Percentiles rank a stretch among this genome's conserved stretches.
These are phyloP conservation scores for Lactarius akahatsu DNA, from an alignment of 768 basidiomycete genomes.

Conservation along the genomic window DNA sequence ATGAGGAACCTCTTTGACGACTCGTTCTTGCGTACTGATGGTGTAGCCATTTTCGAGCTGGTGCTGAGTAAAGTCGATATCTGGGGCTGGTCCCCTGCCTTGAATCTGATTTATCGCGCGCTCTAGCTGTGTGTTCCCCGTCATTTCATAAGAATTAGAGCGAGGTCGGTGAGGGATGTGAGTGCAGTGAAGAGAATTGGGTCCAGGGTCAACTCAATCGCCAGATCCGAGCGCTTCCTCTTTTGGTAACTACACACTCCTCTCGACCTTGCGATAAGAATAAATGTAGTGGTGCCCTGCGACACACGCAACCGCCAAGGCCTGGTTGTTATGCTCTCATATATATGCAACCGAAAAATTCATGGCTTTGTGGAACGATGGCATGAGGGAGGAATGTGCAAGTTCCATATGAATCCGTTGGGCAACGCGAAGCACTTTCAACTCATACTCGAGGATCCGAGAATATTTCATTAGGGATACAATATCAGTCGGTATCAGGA, in stretches of 20 bases:
- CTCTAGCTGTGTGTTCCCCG: conserved; percentile 50
- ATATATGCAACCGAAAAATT: no score
- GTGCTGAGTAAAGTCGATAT: conserved; percentile 91
- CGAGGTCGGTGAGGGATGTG: neutral
- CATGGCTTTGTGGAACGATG: no score
- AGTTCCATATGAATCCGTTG: no score
- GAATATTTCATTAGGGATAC: no score
- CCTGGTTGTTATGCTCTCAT: no score
- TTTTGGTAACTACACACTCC: neutral
- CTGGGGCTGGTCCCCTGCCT: conserved; percentile 49
- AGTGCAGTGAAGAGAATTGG: neutral
- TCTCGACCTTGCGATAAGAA: no score
- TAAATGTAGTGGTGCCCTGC: no score
- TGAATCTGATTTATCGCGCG: conserved; percentile 67
- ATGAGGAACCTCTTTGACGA: conserved; percentile 84
- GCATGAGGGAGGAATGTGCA: no score
- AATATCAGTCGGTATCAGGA: conserved; percentile 49
- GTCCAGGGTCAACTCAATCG: conserved; percentile 6
- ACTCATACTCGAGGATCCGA: no score
- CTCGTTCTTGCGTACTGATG: conserved; percentile 91
- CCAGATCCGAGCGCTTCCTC: conserved; percentile 10
- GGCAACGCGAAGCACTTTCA: no score
- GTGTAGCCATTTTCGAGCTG: conserved; percentile 87
- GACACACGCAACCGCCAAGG: no score
- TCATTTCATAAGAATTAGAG: conserved; percentile 19